A percentile compares a stretch with the other conserved stretches of the same genome.
phyloP scores from a whole-genome alignment of 257 asterid species.

The Jacaranda copaia region DNA sequence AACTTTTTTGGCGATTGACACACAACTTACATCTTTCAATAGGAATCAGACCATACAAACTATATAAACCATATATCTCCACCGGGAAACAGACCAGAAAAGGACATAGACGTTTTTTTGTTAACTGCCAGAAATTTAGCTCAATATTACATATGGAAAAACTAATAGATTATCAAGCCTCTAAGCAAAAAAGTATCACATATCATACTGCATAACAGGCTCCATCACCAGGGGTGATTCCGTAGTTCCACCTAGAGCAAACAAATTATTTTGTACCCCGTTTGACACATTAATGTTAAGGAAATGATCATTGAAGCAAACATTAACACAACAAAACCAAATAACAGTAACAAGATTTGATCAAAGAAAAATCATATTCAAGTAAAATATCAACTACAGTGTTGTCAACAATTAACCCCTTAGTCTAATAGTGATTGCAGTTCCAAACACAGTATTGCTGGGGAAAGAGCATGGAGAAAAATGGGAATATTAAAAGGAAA shows the following conservation, averaged over 20 bases:
- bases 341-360: constrained; percentile 23
- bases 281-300: constrained; percentile 12
- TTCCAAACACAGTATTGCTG: constrained; percentile 14
- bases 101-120: neutral
- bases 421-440: constrained; percentile 19
- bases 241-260: constrained; percentile 29
- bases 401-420: constrained; percentile 25
- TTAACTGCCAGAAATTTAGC: constrained; percentile 24
- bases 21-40: constrained; percentile 28
- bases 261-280: constrained; percentile 16
- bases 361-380: constrained; percentile 9
- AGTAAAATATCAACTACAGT: constrained; percentile 26
- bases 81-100: constrained; percentile 27
- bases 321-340: constrained; percentile 14
- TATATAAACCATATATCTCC: constrained; percentile 28
- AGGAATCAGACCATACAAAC: constrained; percentile 27
- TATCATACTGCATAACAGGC: constrained; percentile 19
- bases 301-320: constrained; percentile 6
- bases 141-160: constrained; percentile 20
- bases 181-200: constrained; percentile 22
- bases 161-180: constrained; percentile 22
- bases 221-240: constrained; percentile 33
- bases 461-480: constrained; percentile 24
- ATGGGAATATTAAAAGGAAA: constrained; percentile 19
- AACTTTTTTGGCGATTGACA: constrained; percentile 14